phyloP scores from a whole-genome alignment of 2,329 filamentous ascomycete species.

The Coleophoma crateriformis region DNA sequence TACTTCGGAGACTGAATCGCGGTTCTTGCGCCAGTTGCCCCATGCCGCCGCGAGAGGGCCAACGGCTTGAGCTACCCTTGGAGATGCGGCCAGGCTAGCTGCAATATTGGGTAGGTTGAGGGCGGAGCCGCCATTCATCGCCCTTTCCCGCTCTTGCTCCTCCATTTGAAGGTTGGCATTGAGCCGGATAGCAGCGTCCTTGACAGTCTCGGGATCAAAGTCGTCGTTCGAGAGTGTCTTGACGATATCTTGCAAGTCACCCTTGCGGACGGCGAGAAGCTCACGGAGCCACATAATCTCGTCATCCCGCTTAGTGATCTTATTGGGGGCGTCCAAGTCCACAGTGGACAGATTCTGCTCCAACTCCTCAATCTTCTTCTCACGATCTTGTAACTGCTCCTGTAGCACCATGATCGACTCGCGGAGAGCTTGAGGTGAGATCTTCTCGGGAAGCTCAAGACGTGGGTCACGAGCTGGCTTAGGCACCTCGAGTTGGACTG shows the following conservation, averaged over 20 bases:
- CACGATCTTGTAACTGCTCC: constrained; percentile 92
- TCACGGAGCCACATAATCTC: constrained; percentile 95
- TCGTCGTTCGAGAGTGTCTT: constrained; percentile 66
- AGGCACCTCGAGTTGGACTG: constrained; percentile 14
- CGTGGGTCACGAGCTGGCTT: constrained; percentile 31
- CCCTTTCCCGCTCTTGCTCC: constrained; percentile 86
- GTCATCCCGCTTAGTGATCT: constrained; percentile 86
- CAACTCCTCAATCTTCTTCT: constrained; percentile 82
- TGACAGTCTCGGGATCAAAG: constrained; percentile 74
- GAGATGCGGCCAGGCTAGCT: constrained; percentile 70
- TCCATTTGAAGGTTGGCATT: constrained; percentile 97
- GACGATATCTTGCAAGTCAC: constrained; percentile 91
- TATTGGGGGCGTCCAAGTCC: constrained; percentile 72
- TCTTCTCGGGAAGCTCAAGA: constrained; percentile 67
- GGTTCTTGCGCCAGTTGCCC: constrained; percentile 81
- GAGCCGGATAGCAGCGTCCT: constrained; percentile 87
- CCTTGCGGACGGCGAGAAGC: constrained; percentile 81
- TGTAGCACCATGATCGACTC: constrained; percentile 96
- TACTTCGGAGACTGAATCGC: constrained; percentile 14
- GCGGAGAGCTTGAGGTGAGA: constrained; percentile 88
- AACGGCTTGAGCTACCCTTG: constrained; percentile 78
- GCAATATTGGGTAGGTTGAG: constrained; percentile 71
- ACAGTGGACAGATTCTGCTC: constrained; percentile 64
- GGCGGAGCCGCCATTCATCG: constrained; percentile 63
- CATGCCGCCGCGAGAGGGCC: constrained; percentile 82